Conservation (phyloP, 805 yeast genomes). For the Lipomyces mesembrius region DNA sequence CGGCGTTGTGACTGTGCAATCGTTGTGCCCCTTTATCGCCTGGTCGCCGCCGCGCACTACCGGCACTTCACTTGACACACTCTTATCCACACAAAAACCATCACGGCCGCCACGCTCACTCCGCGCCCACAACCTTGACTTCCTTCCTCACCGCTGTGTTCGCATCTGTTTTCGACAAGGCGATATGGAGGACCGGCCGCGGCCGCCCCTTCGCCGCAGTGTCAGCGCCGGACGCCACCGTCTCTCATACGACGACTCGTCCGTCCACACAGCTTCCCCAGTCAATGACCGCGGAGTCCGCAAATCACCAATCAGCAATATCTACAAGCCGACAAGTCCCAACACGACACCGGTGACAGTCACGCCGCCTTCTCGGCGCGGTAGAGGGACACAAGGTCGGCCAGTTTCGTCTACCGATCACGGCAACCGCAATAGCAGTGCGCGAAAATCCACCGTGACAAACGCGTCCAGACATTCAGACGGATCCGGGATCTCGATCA, state of each 20-base stretch:
- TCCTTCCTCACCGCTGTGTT: conserved; percentile 5
- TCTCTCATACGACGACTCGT: not conserved
- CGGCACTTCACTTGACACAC: not conserved
- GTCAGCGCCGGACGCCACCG: not conserved
- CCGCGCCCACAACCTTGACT: not conserved
- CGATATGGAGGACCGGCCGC: conserved; percentile 16
- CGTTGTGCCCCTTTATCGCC: not conserved
- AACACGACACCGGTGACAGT: not conserved
- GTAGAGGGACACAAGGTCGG: conserved; percentile 5
- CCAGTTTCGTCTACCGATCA: conserved; percentile 18
- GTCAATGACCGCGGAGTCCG: conserved; percentile 13
- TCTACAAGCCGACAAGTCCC: conserved; percentile 6
- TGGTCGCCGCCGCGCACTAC: not conserved
- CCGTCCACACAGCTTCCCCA: conserved; percentile 4
- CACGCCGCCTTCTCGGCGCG: conserved; percentile 10
- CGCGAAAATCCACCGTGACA: conserved; percentile 11
- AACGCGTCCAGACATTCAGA: conserved; percentile 30
- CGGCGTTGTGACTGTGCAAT: not conserved
- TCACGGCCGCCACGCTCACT: not conserved
- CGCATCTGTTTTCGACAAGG: not conserved
- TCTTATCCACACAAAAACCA: not conserved
- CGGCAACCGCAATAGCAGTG: conserved; percentile 14
- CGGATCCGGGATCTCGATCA: conserved; percentile 33
- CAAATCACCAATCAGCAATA: conserved; percentile 11
- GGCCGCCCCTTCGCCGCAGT: conserved; percentile 12